Conservation (phyloP, 2,329 filamentous ascomycete genomes). For the Stemphylium beticola region DNA sequence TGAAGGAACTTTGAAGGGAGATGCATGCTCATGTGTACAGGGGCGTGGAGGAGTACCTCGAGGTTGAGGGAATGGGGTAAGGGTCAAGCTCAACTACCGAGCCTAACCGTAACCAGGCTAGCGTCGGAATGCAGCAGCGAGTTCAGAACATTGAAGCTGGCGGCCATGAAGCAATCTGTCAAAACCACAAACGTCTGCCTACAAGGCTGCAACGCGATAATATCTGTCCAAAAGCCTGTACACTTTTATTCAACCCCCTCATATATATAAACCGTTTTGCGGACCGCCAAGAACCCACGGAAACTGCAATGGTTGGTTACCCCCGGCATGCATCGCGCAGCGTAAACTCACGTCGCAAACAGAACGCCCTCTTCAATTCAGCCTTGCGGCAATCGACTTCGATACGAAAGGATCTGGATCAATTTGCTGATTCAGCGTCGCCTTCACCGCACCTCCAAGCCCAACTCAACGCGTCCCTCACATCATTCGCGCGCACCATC, state of each 20-base stretch:
- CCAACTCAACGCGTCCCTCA: constrained; percentile 60
- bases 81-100: neutral
- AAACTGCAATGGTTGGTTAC: constrained; percentile 28
- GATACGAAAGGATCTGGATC: constrained; percentile 76
- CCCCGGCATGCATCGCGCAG: neutral
- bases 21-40: too few species aligned
- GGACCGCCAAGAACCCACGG: neutral
- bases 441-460: constrained; percentile 68
- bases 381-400: constrained; percentile 83
- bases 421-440: constrained; percentile 66
- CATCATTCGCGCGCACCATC: constrained; percentile 84
- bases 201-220: constrained; percentile 2
- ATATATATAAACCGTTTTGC: too few species aligned
- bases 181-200: constrained; percentile 25
- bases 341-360: constrained; percentile 17
- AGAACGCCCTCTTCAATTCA: constrained; percentile 87
- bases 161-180: constrained; percentile 44
- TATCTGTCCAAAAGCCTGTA: neutral
- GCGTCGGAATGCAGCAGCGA: constrained; percentile 21
- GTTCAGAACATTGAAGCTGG: constrained; percentile 8
- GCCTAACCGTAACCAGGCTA: neutral
- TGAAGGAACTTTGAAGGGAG: too few species aligned
- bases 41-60: too few species aligned
- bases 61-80: neutral
- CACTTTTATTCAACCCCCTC: neutral